A percentile compares a stretch with the other conserved stretches of the same genome.
These are phyloP conservation scores for Rhipidocladum racemiflorum DNA, from an alignment of 176 grass and related monocot species.

Conservation along the genomic window DNA sequence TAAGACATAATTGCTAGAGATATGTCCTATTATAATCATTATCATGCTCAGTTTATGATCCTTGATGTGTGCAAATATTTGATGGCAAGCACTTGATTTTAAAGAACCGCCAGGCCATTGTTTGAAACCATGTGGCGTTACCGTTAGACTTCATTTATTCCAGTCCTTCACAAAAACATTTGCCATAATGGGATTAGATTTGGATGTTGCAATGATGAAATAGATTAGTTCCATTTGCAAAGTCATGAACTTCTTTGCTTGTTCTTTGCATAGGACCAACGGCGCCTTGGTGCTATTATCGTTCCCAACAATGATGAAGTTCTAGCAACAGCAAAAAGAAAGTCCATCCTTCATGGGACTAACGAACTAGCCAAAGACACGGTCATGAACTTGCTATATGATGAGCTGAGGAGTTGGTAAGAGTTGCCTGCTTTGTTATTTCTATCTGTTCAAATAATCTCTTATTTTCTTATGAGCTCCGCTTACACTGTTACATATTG, in stretches of 20 bases:
- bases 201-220: neutral
- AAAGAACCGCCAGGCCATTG: neutral
- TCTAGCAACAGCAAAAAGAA: conserved; percentile 42
- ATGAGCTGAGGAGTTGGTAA: conserved; percentile 77
- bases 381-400: conserved; percentile 58
- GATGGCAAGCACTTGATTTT: neutral
- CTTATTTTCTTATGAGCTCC: neutral
- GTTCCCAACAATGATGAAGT: conserved; percentile 88
- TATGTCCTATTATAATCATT: neutral
- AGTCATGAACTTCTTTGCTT: conserved; percentile 2
- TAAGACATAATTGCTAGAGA: conserved; percentile 12
- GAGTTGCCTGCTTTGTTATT: neutral
- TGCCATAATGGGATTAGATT: neutral
- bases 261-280: conserved; percentile 58
- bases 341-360: conserved; percentile 38
- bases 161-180: neutral
- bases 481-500: neutral
- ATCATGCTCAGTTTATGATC: neutral
- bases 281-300: conserved; percentile 74
- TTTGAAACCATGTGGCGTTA: neutral
- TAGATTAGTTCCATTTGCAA: neutral
- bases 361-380: conserved; percentile 41
- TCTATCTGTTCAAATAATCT: neutral
- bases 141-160: neutral
- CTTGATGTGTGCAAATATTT: neutral